These are phyloP conservation scores for Coemansia sp. DNA, from an alignment of 192 early-diverging fungal species.

Conservation along the genomic window DNA sequence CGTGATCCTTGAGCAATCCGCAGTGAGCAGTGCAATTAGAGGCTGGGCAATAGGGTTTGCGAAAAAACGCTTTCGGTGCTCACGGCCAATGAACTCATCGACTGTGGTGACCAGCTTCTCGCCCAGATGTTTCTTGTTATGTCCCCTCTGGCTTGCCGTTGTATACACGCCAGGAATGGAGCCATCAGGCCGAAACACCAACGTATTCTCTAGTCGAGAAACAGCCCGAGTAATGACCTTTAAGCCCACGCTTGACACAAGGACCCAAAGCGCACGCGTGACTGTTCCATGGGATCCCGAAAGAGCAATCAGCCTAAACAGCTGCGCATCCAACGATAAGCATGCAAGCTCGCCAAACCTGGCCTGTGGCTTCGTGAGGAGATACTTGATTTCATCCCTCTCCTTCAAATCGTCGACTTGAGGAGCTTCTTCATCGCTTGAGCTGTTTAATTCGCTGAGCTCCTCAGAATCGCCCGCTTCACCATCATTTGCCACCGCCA, in stretches of 20 bases:
- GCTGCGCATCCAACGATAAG: slow-evolving; percentile 36
- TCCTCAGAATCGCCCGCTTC: slow-evolving; percentile 14
- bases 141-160: slow-evolving; percentile 6
- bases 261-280: slow-evolving; percentile 17
- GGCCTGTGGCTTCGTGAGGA: slow-evolving; percentile 34
- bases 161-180: slow-evolving; percentile 30
- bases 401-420: slow-evolving; percentile 28
- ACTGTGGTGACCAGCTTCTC: slow-evolving; percentile 23
- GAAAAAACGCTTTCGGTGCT: slow-evolving; percentile 48
- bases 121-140: slow-evolving; percentile 14
- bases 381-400: slow-evolving; percentile 32
- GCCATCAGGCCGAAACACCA: slow-evolving; percentile 18
- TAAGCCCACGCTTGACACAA: slow-evolving; percentile 2
- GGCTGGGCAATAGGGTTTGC: slow-evolving; percentile 32
- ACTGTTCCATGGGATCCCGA: slow-evolving; percentile 38
- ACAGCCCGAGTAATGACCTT: slow-evolving; percentile 19
- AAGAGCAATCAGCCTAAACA: slow-evolving; percentile 47
- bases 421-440: slow-evolving; percentile 29
- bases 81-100: slow-evolving; percentile 44
- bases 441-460: slow-evolving; percentile 7
- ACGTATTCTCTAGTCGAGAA: slow-evolving; percentile 23
- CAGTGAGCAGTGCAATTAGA: slow-evolving; percentile 22
- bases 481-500: slow-evolving; percentile 7
- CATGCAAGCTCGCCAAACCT: slow-evolving; percentile 17
- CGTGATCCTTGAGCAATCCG: slow-evolving; percentile 1